Evolutionary conservation across 176 grass and related monocot genomes (phyloP).

Genomic region (Elymus sibiricus): DNA sequence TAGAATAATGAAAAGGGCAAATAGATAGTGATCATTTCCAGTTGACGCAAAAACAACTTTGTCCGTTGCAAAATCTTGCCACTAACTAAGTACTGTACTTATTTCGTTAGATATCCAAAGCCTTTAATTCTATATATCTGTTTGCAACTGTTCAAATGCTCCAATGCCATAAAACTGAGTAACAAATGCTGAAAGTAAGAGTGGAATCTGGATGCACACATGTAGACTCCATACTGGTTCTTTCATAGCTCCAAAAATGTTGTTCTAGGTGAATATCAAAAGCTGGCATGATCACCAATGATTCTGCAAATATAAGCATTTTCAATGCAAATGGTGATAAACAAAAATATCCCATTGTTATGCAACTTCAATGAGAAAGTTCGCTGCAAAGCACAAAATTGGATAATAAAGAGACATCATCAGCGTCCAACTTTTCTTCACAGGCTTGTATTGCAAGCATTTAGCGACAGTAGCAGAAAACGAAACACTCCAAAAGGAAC

Average conservation of each 20-base stretch:
- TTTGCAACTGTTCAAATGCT: neutral
- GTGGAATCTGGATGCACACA: neutral
- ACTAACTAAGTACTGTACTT: neutral
- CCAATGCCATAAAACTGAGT: neutral
- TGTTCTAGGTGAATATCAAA: slow-evolving; percentile 78
- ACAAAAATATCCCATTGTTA: neutral
- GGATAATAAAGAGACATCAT: neutral
- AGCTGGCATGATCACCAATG: slow-evolving; percentile 64
- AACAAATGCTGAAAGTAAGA: neutral
- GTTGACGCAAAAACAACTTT: neutral
- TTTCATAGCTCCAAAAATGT: slow-evolving; percentile 67
- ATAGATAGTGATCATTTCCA: neutral
- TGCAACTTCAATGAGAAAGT: neutral
- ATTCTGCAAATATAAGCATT: slow-evolving; percentile 39
- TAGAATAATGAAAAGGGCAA: too few species aligned
- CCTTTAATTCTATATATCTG: neutral
- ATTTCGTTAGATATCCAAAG: neutral
- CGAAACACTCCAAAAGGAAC: slow-evolving; percentile 57
- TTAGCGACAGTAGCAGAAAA: slow-evolving; percentile 41
- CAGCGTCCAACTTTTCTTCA: slow-evolving; percentile 58
- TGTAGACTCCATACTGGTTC: neutral
- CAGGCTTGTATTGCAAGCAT: slow-evolving; percentile 48
- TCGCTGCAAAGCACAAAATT: too few species aligned
- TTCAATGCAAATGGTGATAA: neutral
- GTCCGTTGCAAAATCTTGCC: neutral